These are phyloP conservation scores for Chlamydomonas asymmetrica DNA, from an alignment of 139 green algal genomes.

Conservation along the genomic window DNA sequence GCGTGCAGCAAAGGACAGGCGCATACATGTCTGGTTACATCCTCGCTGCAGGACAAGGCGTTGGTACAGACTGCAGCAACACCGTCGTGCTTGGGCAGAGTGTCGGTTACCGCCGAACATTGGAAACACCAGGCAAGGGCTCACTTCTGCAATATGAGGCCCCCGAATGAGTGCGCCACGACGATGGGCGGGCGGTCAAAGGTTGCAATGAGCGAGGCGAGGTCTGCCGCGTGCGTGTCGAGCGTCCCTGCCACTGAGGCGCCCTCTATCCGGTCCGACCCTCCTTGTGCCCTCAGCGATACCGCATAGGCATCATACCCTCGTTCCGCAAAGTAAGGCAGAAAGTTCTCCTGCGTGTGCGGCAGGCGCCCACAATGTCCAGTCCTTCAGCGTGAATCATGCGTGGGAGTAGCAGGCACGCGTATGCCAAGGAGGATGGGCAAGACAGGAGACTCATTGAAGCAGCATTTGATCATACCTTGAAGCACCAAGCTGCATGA, in stretches of 20 bases:
- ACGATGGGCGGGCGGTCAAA: constrained; percentile 67
- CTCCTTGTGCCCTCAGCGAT: constrained; percentile 71
- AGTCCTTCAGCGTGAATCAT: no score
- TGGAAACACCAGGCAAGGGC: no score
- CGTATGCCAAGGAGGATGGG: no score
- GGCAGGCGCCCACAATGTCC: no score
- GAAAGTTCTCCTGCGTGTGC: constrained; percentile 68
- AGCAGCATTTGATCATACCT: no score
- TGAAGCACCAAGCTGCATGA: constrained; percentile 92
- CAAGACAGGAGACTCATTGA: no score
- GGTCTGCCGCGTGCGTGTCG: constrained; percentile 59
- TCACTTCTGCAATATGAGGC: constrained; percentile 79
- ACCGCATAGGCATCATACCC: constrained; percentile 75
- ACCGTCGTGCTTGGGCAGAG: no score
- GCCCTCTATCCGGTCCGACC: constrained; percentile 27
- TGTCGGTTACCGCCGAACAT: no score
- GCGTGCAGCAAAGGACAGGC: background rate
- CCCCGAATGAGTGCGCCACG: constrained; percentile 83
- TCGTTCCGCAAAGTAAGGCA: constrained; percentile 73
- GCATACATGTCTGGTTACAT: no score
- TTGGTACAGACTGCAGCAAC: no score
- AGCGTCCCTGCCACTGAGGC: constrained; percentile 50
- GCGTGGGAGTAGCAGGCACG: no score
- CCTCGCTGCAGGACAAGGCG: no score
- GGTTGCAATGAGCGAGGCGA: constrained; percentile 51